Percentiles rank a stretch among this genome's conserved stretches.
phyloP scores from a whole-genome alignment of 2,329 filamentous ascomycete species.

The Chaetomium olivaceum region DNA sequence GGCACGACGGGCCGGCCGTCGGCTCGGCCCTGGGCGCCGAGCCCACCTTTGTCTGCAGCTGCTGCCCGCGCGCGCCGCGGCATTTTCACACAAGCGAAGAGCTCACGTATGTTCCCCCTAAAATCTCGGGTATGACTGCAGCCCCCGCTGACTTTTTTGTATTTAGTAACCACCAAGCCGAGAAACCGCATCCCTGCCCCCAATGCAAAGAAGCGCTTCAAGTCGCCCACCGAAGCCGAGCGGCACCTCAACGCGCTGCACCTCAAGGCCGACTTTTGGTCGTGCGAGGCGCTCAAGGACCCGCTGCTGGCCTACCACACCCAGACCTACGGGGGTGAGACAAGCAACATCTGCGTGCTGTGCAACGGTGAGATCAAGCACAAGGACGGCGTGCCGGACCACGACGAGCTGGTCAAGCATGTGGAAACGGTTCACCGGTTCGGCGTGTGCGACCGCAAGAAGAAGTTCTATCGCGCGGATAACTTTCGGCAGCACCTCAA shows the following conservation, averaged over 20 bases:
- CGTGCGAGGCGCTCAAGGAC: constrained; percentile 28
- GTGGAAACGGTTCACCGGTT: constrained; percentile 27
- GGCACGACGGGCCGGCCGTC: neutral
- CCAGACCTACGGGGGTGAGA: constrained; percentile 19
- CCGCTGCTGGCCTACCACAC: constrained; percentile 26
- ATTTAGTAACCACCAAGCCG: constrained; percentile 29
- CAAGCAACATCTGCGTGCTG: constrained; percentile 31
- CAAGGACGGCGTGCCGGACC: constrained; percentile 9
- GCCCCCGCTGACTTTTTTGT: neutral
- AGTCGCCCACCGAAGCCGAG: constrained; percentile 32
- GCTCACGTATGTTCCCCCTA: constrained; percentile 23
- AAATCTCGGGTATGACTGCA: neutral
- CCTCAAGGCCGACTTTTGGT: constrained; percentile 32
- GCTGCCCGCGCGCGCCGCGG: constrained; percentile 29
- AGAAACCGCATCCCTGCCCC: constrained; percentile 31
- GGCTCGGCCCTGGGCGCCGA: neutral
- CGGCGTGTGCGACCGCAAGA: constrained; percentile 31
- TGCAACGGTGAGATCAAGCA: constrained; percentile 30
- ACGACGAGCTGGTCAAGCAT: constrained; percentile 25
- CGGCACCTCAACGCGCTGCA: constrained; percentile 33
- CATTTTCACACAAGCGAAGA: constrained; percentile 27
- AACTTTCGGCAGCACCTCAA: constrained; percentile 33
- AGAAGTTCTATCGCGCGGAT: constrained; percentile 32
- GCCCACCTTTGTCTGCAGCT: constrained; percentile 28
- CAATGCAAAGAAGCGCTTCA: constrained; percentile 33